Evolutionary conservation across 164 flowering plant genomes (phyloP), one percentile per base, ranked within the genome.

Genomic region (Kalanchoe fedtschenkoi): DNA sequence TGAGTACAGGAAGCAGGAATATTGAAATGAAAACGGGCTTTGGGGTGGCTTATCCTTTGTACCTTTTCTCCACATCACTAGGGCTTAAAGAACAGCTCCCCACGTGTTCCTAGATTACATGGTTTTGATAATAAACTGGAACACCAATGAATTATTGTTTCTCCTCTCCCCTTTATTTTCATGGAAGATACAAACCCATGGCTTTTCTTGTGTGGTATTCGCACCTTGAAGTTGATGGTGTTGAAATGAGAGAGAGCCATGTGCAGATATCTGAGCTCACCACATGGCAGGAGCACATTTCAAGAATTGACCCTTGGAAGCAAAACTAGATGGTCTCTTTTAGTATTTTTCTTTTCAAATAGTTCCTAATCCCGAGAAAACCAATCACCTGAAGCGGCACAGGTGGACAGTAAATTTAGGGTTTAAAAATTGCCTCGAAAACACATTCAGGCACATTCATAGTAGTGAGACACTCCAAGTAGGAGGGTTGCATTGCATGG

Each of bases 191-290:
- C 9, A 8, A 19, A 44, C n/a, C 9, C 53, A 17, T 17, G 8
- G 24, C 21, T 44, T n/a, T n/a, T 13, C 7, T 9, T 44, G 53
- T 44, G 22, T 37, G 39, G 39, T 2, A 37, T 37, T 37, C 10
- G 10, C 39, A 37, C 13, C 39, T 37, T 37, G 39, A 15, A 37
- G 39, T 37, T 37, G n/a, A n/a, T n/a, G n/a, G 56, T 17, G 24
- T 37, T 37, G 39, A 37, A 37, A 37, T 37, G 39, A 37, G 39
- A 37, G 39, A 37, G 13, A 37, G 39, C 5, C 39, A 37, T 37
- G 39, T 37, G 39, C 39, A 37, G 56, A 47, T 47, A 21, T 4
- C 54, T 47, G 54, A 47, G 29, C 54, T 47, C 54, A 22, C 54
- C 54, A 47, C 54, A 47, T 47, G 39, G 8, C 39, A 37, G 0